Evolutionary conservation across 2,329 filamentous ascomycete species (phyloP).

Genomic region (Aspergillus arachidicola): DNA sequence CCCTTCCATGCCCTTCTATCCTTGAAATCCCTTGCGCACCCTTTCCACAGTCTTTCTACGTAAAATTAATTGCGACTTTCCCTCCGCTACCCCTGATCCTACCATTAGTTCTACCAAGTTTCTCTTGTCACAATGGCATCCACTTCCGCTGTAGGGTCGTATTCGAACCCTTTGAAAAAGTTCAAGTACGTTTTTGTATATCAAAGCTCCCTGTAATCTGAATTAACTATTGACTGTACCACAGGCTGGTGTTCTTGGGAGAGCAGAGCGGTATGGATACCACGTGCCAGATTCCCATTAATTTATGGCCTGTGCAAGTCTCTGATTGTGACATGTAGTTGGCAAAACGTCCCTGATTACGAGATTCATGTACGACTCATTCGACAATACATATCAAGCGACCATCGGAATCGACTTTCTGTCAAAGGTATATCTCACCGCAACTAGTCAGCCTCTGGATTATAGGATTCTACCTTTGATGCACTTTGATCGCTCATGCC

Average conservation of each 20-base stretch:
- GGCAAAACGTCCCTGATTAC: slow-evolving; percentile 99
- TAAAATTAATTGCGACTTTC: slow-evolving; percentile 3
- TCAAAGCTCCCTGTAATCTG: neutral
- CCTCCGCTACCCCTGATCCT: slow-evolving; percentile 35
- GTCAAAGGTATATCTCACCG: slow-evolving; percentile 71
- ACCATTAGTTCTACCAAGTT: slow-evolving; percentile 23
- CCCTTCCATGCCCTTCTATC: slow-evolving; percentile 6
- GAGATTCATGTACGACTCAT: slow-evolving; percentile 99
- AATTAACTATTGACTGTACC: slow-evolving; percentile 30
- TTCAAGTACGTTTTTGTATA: slow-evolving; percentile 74
- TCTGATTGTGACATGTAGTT: slow-evolving; percentile 58
- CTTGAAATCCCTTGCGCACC: slow-evolving; percentile 5
- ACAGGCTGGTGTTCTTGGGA: slow-evolving; percentile 91
- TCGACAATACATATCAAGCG: slow-evolving; percentile 99
- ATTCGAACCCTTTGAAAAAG: slow-evolving; percentile 99
- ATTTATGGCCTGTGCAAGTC: neutral
- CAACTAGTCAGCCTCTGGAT: neutral
- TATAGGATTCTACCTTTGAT: neutral
- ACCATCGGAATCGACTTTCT: slow-evolving; percentile 99
- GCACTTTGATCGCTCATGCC: neutral
- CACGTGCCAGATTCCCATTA: neutral
- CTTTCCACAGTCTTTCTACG: slow-evolving; percentile 9
- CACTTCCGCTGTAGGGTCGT: slow-evolving; percentile 74
- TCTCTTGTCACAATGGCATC: slow-evolving; percentile 67
- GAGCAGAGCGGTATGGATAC: slow-evolving; percentile 86